Percentiles rank a stretch among this genome's conserved stretches.
Evolutionary conservation across 225 moss, liverwort and hornwort genomes (phyloP).

Genomic region (Lunularia cruciata): DNA sequence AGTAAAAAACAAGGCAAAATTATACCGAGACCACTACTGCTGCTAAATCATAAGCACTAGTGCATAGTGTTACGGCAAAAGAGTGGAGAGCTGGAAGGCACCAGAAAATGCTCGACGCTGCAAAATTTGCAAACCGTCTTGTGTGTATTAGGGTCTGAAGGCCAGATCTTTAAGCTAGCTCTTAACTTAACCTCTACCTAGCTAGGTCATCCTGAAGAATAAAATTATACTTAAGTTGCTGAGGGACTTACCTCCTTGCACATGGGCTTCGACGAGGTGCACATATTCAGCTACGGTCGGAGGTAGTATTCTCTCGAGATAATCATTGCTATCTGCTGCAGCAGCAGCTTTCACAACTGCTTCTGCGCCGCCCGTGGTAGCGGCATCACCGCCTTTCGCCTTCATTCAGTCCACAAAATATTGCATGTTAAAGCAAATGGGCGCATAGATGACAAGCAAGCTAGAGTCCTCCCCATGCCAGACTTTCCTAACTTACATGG

Average conservation of each 20-base stretch:
- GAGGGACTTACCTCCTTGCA: constrained; percentile 61
- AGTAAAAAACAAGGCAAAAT: background rate
- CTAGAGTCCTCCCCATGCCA: background rate
- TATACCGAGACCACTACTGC: no score
- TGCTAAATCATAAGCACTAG: no score
- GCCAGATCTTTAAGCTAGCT: no score
- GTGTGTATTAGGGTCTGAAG: no score
- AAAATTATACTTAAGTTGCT: no score
- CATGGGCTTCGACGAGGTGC: constrained; percentile 66
- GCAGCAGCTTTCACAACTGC: constrained; percentile 76
- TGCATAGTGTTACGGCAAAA: no score
- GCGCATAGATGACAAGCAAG: background rate
- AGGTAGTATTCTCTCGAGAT: constrained; percentile 81
- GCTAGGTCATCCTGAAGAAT: no score
- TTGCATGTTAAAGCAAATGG: background rate
- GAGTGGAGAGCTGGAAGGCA: no score
- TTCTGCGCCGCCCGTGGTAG: constrained; percentile 70
- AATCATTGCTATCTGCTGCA: constrained; percentile 65
- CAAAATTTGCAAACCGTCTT: no score
- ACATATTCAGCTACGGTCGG: constrained; percentile 80
- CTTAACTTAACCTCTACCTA: no score
- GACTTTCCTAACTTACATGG: background rate
- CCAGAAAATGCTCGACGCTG: no score
- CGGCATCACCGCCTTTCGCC: constrained; percentile 76
- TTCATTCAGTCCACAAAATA: constrained; percentile 34